Percentiles rank a stretch among this genome's conserved stretches.
Evolutionary conservation across 2,329 filamentous ascomycete species (phyloP).

Genomic region (Orbilia oligospora): DNA sequence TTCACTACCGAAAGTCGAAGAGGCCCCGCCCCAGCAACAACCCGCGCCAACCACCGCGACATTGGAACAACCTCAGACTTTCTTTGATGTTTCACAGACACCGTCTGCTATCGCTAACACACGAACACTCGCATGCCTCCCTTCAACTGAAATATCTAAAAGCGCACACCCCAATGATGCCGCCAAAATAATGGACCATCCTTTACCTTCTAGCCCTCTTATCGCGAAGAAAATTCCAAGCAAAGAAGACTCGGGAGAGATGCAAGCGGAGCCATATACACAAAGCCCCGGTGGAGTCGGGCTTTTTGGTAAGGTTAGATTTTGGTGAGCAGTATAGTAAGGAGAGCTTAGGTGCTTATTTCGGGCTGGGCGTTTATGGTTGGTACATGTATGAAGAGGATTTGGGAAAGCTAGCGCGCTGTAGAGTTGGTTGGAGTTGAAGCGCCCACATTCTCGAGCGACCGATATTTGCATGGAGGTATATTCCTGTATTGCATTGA

Average conservation of each 20-base stretch:
- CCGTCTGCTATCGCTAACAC: conserved; percentile 58
- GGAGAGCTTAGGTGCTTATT: neutral
- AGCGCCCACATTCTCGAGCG: neutral
- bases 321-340: conserved; percentile 44
- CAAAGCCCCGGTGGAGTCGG: conserved; percentile 32
- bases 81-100: conserved; percentile 21
- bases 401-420: neutral
- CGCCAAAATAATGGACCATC: conserved; percentile 60
- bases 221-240: conserved; percentile 60
- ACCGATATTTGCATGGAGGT: neutral
- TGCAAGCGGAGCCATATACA: conserved; percentile 58
- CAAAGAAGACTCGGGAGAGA: conserved; percentile 59
- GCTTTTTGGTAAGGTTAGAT: conserved; percentile 50
- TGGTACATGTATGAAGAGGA: neutral
- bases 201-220: conserved; percentile 48
- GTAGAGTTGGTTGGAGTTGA: neutral
- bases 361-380: neutral
- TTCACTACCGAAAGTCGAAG: conserved; percentile 9
- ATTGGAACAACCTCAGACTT: conserved; percentile 27
- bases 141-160: conserved; percentile 55
- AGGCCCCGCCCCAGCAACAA: conserved; percentile 30
- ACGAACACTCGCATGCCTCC: conserved; percentile 48
- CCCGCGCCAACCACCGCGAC: neutral
- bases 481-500: neutral
- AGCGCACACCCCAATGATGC: conserved; percentile 56